Evolutionary conservation across 2,329 filamentous ascomycete genomes (phyloP), one percentile per base, ranked within the genome.

Genomic region (Amauroascus verrucosus): DNA sequence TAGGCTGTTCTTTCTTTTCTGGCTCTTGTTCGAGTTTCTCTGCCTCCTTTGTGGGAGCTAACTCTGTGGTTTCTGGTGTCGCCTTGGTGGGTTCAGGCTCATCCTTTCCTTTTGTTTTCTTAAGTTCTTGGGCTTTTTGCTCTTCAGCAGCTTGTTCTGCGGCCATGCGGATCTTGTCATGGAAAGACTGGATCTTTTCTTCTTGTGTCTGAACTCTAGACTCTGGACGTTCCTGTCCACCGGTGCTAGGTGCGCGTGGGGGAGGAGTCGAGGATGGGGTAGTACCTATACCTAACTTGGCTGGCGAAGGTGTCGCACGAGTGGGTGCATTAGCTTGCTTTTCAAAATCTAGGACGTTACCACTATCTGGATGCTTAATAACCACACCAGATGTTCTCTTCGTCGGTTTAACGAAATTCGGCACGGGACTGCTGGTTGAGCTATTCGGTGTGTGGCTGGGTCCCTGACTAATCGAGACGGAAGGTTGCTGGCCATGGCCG

Each of bases 361-460:
- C 88, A 57, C 88, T 90, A 53, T 84, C 79, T 28, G 84, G 79
- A 63, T 88, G 87, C 76, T 88, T 94, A 75, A 96, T 95, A 47
- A 83, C 77, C 59, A 96, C 85, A 1, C 85, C 83, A 46, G 82
- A 83, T 69, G 81, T 88, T 75, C 85, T 87, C 54, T 67, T 66
- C 2, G 69, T 75, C 8, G 84, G 83, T 56, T 81, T 80, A 56
- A 84, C 77, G 57, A 84, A 82, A 57, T 80, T 80, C 33, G 81
- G 76, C 22, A 77, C 79, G 32, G 83, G 79, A 55, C 76, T 78
- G 74, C 77, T 70, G 69, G 81, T 75, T 37, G 71, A 70, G 54
- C 64, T 81, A 74, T 70, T 83, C 68, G 70, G 72, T 70, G 66
- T 81, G 60, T 77, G 73, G 54, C 50, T 53, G 26, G 47, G 57